Evolutionary conservation across 345 rosid genomes (phyloP), one percentile per base, ranked within the genome.

Genomic region (Camelina sativa): DNA sequence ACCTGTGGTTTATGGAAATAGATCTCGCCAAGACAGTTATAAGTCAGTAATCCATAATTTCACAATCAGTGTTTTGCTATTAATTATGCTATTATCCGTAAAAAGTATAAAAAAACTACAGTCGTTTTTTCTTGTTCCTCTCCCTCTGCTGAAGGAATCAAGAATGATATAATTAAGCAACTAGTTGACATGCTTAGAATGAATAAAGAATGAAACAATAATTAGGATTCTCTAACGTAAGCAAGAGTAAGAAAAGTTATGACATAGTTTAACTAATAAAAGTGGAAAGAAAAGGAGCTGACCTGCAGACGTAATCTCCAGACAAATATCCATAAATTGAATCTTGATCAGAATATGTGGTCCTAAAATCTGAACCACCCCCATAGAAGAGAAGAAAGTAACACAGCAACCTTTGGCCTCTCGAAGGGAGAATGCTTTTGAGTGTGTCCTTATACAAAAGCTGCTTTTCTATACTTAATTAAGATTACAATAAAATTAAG

Each of bases 351-450:
- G 71, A 76, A 22, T n/a, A 65, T 4, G 80, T 77, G 80, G 80
- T 77, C 80, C 80, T 65, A 58, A 34, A 34, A 55, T 71, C 56
- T 15, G 10, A 77, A 77, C 80, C 53, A 66, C 46, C 56, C 59
- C 70, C 69, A 77, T 65, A 47, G 46, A 77, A 65, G 67, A 71
- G 76, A 77, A 77, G 80, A 71, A 71, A 77, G 76, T 64, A 77
- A 20, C 17, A 35, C 67, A 58, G 73, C 81, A 77, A 65, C 81
- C 77, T 72, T 77, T 77, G 77, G 81, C 77, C 69, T 65, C 81
- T 65, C 17, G 35, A 72, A 77, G 76, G 48, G 81, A 72, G 69
- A 51, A 59, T 65, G 69, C 77, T 77, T 77, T 77, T 41, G 41
- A 71, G 61, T 23, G 72, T 50, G 76, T 65, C 62, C 76, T 71